Percentiles rank a stretch among this genome's conserved stretches.
Conservation (phyloP, 257 asterid species). For the Salvia hispanica region DNA sequence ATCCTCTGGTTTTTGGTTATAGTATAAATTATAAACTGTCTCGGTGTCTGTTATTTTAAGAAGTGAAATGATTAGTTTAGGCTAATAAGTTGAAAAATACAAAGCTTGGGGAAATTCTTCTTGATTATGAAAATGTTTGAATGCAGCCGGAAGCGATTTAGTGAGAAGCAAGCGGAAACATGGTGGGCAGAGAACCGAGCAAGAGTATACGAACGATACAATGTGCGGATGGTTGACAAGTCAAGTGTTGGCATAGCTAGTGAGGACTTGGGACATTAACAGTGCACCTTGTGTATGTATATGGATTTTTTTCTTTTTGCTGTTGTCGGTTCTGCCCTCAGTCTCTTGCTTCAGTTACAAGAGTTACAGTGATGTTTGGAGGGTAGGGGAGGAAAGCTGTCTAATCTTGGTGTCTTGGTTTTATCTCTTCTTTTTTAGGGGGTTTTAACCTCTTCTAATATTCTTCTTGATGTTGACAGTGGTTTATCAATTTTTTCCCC, state of each 20-base stretch:
- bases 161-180: constrained; percentile 81
- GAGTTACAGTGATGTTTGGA: constrained; percentile 19
- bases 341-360: not conserved
- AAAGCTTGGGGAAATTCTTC: not conserved
- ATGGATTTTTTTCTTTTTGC: constrained; percentile 14
- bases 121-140: constrained; percentile 24
- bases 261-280: constrained; percentile 49
- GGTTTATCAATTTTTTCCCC: constrained; percentile 36
- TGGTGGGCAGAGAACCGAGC: constrained; percentile 87
- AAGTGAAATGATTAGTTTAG: not conserved
- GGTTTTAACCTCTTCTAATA: constrained; percentile 25
- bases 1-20: not conserved
- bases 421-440: not conserved
- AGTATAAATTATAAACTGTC: not conserved
- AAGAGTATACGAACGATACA: constrained; percentile 66
- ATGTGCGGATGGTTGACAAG: constrained; percentile 65
- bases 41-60: not conserved
- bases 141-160: constrained; percentile 91
- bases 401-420: constrained; percentile 22
- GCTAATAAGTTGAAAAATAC: not conserved
- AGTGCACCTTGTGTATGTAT: constrained; percentile 23
- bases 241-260: constrained; percentile 68
- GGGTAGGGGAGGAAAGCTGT: constrained; percentile 26
- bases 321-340: constrained; percentile 7
- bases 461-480: constrained; percentile 40